Base-by-base conservation (phyloP, 345 rosid species). In the Carallia brachiata region DNA sequence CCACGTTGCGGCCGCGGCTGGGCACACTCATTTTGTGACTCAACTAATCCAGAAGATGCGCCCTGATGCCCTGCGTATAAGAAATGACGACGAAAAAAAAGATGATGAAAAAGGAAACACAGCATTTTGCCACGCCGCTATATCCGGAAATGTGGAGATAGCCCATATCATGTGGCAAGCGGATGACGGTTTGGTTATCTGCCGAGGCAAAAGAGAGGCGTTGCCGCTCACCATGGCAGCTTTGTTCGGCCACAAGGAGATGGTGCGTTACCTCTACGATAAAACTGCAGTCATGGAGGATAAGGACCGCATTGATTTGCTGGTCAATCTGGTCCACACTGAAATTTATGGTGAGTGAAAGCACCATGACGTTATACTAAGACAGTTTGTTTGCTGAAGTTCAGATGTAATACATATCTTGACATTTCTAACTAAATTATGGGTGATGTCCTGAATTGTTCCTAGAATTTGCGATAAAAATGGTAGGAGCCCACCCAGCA, bases 1-100 rank as follows among this genome's bases (percentile, higher is more conserved):
- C 44, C 77, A 77, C 69, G 54, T 77, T 59, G 80, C 80, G 6
- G 80, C 73, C 5, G 63, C 52, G 6, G 61, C 76, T 1, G 61
- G 67, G 31, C 77, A 77, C 23, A 53, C 73, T 15, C 15, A 19
- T 2, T 77, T 77, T 64, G 77, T 72, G 5, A 36, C n/a, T 36
- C 32, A 72, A 30, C 50, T 77, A 57, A 66, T 77, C 31, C 23
- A 23, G 34, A 30, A 18, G 40, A 77, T 77, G 80, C 58, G 57
- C 13, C 15, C 7, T 3, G 53, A 32, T 2, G 77, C 69, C 10
- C 0, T 64, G 36, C 58, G 52, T 17, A 19, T 63, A 4, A 30
- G 34, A 28, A 44, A 44, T 2, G 44, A 7, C 34, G 34, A 1
- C 1, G 9, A 7, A 40, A 9, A 40, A 1, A 8, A 8, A 8